Evolutionary conservation across 1,284 basidiomycete genomes (phyloP), one percentile per base, ranked within the genome.

Genomic region (Trichosporon faecale): DNA sequence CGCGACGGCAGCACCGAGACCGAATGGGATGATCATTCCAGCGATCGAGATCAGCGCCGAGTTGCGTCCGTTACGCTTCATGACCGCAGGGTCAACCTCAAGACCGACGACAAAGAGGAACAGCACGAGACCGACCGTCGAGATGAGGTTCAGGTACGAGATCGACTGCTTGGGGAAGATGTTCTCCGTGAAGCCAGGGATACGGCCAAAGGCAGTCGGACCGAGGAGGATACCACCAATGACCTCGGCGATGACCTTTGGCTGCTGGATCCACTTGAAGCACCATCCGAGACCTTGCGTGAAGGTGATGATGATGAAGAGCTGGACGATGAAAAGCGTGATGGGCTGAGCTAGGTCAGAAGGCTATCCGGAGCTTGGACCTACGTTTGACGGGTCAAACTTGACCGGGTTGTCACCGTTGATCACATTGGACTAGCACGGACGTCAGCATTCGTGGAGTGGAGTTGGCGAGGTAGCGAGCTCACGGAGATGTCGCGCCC

Each of bases 61-160:
- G 12, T 89, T 85, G 16, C 88, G 87, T 1, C 88, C 90, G 85
- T 94, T 92, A 64, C 89, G 88, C 76, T 88, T 90, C 83, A 97
- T 90, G 72, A 96, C 86, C 5, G 85, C 85, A 0, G 89, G 85
- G 76, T 98, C 95, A 71, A 96, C 93, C 84, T 98, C 92, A 64
- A 98, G 86, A 14, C 96, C 96, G 61, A 98, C 91, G 67, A 95
- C 87, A 84, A 96, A 96, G 5, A 97, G 87, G 84, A 95, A 95
- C 68, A 98, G 88, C 78, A 94, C 92, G 16, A 97, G 88, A 23
- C 96, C 95, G 73, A 98, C 92, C 75, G 91, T 95, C n/a, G 95
- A 92, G 31, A 93, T 90, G 63, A 98, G 89, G 61, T 89, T 90
- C 65, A 99, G 90, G 80, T 89, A 95, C 0, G 94, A 86, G 3